Percentiles rank a stretch among this genome's conserved stretches.
phyloP scores from a whole-genome alignment of 1,284 basidiomycete species.

The Malassezia furfur region DNA sequence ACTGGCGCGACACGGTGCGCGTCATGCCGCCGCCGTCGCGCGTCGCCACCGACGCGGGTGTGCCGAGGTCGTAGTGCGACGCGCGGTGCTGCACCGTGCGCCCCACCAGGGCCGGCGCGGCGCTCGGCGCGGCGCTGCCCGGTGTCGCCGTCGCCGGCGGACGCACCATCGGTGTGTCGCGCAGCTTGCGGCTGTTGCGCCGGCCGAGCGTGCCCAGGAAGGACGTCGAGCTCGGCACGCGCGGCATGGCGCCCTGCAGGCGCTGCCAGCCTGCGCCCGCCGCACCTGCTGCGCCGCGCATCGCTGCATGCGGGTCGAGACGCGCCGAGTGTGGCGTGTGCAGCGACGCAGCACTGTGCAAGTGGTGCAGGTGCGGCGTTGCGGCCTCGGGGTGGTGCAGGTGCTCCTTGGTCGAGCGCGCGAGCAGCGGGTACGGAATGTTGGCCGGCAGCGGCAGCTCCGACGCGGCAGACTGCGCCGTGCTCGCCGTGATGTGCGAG shows the following conservation, averaged over 20 bases:
- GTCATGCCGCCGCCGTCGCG: background rate
- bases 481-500: background rate
- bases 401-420: slow-evolving; percentile 2
- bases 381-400: background rate
- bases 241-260: slow-evolving; percentile 2
- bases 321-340: background rate
- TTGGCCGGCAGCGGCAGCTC: slow-evolving; percentile 14
- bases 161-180: background rate
- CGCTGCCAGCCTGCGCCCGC: background rate
- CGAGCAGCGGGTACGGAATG: slow-evolving; percentile 14
- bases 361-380: background rate
- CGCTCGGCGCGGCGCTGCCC: background rate
- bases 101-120: background rate
- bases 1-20: background rate
- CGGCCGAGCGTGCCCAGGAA: slow-evolving; percentile 3
- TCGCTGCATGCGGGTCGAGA: background rate
- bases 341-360: background rate
- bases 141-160: background rate
- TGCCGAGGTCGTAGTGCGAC: slow-evolving; percentile 2
- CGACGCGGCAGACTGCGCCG: background rate
- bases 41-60: background rate
- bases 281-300: slow-evolving; percentile 3
- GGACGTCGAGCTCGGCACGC: background rate
- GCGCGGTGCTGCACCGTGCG: background rate
- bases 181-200: slow-evolving; percentile 1